Evolutionary conservation across 306 rosid genomes (phyloP), one percentile per base, ranked within the genome.

Genomic region (Glycine latifolia): DNA sequence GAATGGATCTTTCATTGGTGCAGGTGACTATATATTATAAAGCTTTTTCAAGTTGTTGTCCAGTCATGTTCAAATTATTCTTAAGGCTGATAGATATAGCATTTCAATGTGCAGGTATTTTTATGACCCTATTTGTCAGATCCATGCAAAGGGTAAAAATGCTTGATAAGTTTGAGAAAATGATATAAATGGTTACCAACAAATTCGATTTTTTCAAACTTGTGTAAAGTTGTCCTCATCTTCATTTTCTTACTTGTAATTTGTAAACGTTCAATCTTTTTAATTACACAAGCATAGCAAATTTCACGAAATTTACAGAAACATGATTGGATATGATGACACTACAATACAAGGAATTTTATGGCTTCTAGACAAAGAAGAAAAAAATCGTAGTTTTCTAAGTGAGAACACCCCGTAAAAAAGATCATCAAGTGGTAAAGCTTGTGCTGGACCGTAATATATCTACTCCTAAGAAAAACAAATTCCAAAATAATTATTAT

Each of bases 1-100:
- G 9, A 87, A 86, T 73, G 98, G 97, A 79, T 94, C 97, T 14
- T 94, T 89, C 80, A 31, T 94, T 69, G 92, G 86, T 61, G 94
- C 97, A 87, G 94, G 97, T 94, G 50, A 88, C 13, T 4, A 13
- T 14, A 20, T 47, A 26, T 26, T 26, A 26, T 26, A 26, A 26
- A 26, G 10, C 49, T 81, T 9, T 26, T 37, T 33, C 16, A 80
- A 61, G 13, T 53, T 43, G 12, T 4, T 70, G 65, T 26, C 31
- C 2, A 26, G 47, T 39, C 44, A 39, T 39, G 6, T 39, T 39
- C 44, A 4, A 47, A 55, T 79, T 26, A 26, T 84, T 35, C 12
- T 10, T 72, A 39, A 37, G 31, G 31, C 75, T 72, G 31, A 67
- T 16, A 12, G 49, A n/a, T 14, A 15, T 43, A 31, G 1, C 48